Base-by-base conservation (phyloP, 345 rosid species). In the Syzygium aqueum region DNA sequence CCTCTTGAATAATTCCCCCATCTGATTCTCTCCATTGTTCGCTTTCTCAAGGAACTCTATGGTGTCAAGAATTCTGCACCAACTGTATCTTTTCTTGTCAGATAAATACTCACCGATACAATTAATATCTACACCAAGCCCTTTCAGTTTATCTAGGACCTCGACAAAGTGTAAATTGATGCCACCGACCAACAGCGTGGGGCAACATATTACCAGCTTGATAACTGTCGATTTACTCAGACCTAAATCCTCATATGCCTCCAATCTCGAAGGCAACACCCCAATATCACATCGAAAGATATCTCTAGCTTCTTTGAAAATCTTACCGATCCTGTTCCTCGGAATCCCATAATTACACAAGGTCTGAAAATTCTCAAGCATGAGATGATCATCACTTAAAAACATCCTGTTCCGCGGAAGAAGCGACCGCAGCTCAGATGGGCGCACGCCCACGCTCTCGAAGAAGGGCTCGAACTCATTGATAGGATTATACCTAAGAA, bases 381-480 rank as follows among this genome's bases (percentile, higher is more conserved):
- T 89, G 85, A 88, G 37, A 84, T 46, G 17, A 87, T 96, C 95
- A 90, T 95, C 98, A 67, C 88, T 91, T 88, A 94, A 86, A 91
- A 87, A 94, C 85, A 94, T 92, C 89, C 92, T 88, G 12, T 91
- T 77, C 84, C 84, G 89, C 0, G 96, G 98, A 89, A 93, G 93
- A 90, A 95, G 89, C 17, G 88, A 46, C 16, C 85, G 90, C 27
- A 90, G 57, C 90, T 94, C 95, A 3, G 88, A 88, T 1, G 94
- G 93, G 84, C 83, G 87, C 94, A 97, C 86, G 51, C 99, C 98
- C 87, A 97, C 89, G 78, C 99, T 97, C 95, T 97, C 98, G 78
- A 97, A 92, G 82, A 97, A 96, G 0, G 98, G 98, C 49, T 97
- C 99, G 85, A 94, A 96, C 91, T 96, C 99, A 54, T 96, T 95